A percentile compares a stretch with the other conserved stretches of the same genome.
Conservation (phyloP, 164 flowering plant genomes). For the Warburgia ugandensis region DNA sequence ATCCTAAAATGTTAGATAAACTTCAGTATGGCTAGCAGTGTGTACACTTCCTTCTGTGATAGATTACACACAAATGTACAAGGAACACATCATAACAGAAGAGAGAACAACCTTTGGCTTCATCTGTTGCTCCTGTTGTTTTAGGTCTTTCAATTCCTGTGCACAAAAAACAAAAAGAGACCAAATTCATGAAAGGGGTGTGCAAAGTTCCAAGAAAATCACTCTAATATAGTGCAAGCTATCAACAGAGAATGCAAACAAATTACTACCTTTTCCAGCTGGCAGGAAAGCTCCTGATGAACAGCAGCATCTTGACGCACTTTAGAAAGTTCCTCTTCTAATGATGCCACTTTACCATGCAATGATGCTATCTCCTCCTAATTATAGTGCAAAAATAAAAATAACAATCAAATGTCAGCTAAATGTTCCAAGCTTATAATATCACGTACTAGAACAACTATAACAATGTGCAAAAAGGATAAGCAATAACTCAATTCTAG, state of each 20-base stretch:
- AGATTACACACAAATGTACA: background rate
- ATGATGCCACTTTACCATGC: constrained; percentile 49
- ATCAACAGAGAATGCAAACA: constrained; percentile 2
- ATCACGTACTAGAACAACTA: background rate
- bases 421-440: background rate
- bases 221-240: background rate
- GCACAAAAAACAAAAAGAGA: constrained; percentile 1
- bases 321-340: constrained; percentile 73
- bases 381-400: constrained; percentile 2
- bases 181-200: background rate
- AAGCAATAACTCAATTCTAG: no score
- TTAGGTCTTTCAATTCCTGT: constrained; percentile 83
- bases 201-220: background rate
- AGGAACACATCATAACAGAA: background rate
- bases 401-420: background rate
- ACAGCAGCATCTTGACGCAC: constrained; percentile 62
- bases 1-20: no score
- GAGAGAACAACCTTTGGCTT: constrained; percentile 75
- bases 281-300: constrained; percentile 35
- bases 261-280: constrained; percentile 60
- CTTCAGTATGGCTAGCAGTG: no score
- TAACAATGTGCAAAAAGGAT: no score
- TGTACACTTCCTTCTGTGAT: no score
- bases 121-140: constrained; percentile 73
- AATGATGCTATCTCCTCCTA: constrained; percentile 62